Conservation (phyloP, 2,329 filamentous ascomycete species). For the Colletotrichum lentis region DNA sequence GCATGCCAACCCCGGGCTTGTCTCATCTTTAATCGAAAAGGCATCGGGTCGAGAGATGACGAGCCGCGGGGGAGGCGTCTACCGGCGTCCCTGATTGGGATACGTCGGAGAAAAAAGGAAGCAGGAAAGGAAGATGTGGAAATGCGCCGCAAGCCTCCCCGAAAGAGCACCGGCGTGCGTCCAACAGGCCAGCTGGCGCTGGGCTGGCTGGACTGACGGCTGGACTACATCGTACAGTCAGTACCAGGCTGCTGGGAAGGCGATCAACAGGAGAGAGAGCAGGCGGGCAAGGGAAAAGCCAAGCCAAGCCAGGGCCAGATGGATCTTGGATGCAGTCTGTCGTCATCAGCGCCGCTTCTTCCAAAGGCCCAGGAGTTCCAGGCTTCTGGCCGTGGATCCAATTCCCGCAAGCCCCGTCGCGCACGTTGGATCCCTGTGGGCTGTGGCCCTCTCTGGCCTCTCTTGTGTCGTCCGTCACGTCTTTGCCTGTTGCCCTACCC, state of each 20-base stretch:
- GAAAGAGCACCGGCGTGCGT: conserved; percentile 7
- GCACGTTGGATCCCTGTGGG: conserved; percentile 17
- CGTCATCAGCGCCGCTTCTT: conserved; percentile 32
- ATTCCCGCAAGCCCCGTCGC: conserved; percentile 35
- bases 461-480: not conserved
- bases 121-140: conserved; percentile 32
- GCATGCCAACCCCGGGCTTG: conserved; percentile 19
- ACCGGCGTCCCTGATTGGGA: conserved; percentile 27
- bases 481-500: not conserved
- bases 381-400: conserved; percentile 33
- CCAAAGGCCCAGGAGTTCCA: conserved; percentile 31
- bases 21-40: conserved; percentile 36
- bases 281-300: not conserved
- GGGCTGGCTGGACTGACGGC: conserved; percentile 1
- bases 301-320: conserved; percentile 14
- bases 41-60: conserved; percentile 27
- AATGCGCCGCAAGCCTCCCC: conserved; percentile 28
- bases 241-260: conserved; percentile 19
- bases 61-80: conserved; percentile 30
- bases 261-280: not conserved
- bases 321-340: conserved; percentile 32
- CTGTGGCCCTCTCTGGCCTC: no score
- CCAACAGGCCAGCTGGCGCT: conserved; percentile 3
- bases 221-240: not conserved
- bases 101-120: conserved; percentile 35